Conservation (phyloP, 768 basidiomycete genomes). For the Boletus insuetus region DNA sequence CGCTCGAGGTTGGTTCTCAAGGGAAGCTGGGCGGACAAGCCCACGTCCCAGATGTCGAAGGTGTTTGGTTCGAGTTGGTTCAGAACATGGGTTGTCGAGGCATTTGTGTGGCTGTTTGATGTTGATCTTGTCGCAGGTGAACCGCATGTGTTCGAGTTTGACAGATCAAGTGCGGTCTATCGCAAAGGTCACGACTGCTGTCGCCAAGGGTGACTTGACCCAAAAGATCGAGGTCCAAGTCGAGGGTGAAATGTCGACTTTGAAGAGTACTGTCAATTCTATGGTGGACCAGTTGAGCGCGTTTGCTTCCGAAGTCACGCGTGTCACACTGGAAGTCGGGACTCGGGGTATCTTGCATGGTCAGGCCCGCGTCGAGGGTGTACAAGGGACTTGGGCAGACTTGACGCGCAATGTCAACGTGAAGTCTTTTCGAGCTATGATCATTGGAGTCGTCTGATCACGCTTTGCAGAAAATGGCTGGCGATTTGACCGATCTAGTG, state of each 20-base stretch:
- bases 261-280: conserved; percentile 85
- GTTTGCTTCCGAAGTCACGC: conserved; percentile 79
- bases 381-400: conserved; percentile 92
- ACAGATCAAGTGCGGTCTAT: conserved; percentile 84
- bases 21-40: conserved; percentile 88
- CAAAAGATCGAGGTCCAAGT: conserved; percentile 92
- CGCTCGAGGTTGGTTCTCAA: conserved; percentile 81
- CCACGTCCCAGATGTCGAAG: conserved; percentile 83
- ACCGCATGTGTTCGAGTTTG: conserved; percentile 77
- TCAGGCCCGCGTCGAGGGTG: conserved; percentile 86
- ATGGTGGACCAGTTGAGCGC: conserved; percentile 91
- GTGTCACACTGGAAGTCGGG: conserved; percentile 86
- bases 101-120: neutral
- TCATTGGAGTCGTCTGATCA: neutral
- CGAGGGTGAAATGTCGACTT: conserved; percentile 82
- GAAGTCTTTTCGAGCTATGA: conserved; percentile 3
- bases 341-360: conserved; percentile 90
- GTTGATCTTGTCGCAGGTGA: conserved; percentile 46
- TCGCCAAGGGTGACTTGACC: conserved; percentile 87
- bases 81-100: conserved; percentile 49
- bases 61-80: conserved; percentile 86
- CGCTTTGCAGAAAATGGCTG: conserved; percentile 71
- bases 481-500: conserved; percentile 81
- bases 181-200: conserved; percentile 80
- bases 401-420: conserved; percentile 90